Conservation (phyloP, 352 stramenopile species). For the Pythium insidiosum region DNA sequence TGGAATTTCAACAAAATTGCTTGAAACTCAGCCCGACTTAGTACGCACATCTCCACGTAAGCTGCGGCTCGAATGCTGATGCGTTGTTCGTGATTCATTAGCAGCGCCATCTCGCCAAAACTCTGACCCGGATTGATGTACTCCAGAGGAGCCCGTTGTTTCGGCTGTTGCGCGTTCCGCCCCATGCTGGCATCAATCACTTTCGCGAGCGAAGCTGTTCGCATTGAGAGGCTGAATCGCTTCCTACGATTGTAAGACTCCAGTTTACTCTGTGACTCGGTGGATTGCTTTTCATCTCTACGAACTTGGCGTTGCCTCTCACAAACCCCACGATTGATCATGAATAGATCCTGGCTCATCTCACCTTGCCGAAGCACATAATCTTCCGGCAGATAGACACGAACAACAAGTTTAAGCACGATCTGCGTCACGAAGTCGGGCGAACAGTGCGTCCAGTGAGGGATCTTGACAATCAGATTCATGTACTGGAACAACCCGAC, state of each 20-base stretch:
- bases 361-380: constrained; percentile 31
- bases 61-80: constrained; percentile 15
- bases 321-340: constrained; percentile 29
- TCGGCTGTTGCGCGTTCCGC: constrained; percentile 10
- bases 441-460: constrained; percentile 21
- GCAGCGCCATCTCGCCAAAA: constrained; percentile 28
- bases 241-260: no score
- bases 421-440: constrained; percentile 30
- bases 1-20: no score
- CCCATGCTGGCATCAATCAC: background rate
- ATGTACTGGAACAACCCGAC: constrained; percentile 30
- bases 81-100: constrained; percentile 26
- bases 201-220: background rate
- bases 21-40: constrained; percentile 13
- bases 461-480: constrained; percentile 20
- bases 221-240: no score
- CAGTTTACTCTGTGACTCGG: no score
- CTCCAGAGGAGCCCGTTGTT: constrained; percentile 8
- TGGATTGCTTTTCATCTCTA: no score
- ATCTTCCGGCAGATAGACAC: constrained; percentile 30
- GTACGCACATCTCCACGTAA: constrained; percentile 22
- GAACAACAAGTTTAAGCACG: constrained; percentile 18
- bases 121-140: constrained; percentile 19
- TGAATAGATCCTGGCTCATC: constrained; percentile 24
- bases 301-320: no score